Base-by-base conservation (phyloP, 345 rosid species). In the Salix viminalis region DNA sequence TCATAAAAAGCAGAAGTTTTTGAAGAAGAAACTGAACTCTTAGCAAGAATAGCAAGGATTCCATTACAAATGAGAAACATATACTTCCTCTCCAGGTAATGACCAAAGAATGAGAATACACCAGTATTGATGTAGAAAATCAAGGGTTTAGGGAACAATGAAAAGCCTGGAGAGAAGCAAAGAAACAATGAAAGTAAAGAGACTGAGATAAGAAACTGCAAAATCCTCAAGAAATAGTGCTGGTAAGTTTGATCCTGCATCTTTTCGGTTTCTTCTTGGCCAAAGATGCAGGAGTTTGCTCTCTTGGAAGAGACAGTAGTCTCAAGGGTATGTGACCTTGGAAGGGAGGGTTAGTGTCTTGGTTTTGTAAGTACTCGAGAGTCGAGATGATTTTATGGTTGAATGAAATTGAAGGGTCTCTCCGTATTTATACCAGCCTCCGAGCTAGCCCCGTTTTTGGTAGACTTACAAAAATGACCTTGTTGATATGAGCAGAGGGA, bases 41-140 rank as follows among this genome's bases (percentile, higher is more conserved):
- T 85, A 41, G 83, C 87, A 36, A 88, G 88, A 76, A 88, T 60
- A 66, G 87, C 89, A 28, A 90, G 83, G 86, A 88, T 90, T 16
- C 85, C 91, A 69, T 87, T 88, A 72, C 87, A 90, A 3, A 88
- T 48, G 28, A 90, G 81, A 83, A 90, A 87, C 86, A 86, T 77
- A 79, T 82, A 90, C 74, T 88, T 90, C 46, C 88, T 82, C 71
- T 88, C 89, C 1, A 88, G 75, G 18, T 77, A 42, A 58, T 41
- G 87, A 5, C 84, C 75, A 23, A 90, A 60, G 70, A 74, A 71
- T 7, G 88, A 82, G 80, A 83, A 86, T 10, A 83, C 70, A 26
- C 77, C 54, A 1, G 87, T 79, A 52, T 86, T 85, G 81, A 86
- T 79, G 71, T 75, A 78, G 62, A 84, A 61, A 56, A 71, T 76